Percentiles rank a stretch among this genome's conserved stretches.
These are phyloP conservation scores for Dendrobium officinale DNA, from an alignment of 106 monocot species.

Conservation along the genomic window DNA sequence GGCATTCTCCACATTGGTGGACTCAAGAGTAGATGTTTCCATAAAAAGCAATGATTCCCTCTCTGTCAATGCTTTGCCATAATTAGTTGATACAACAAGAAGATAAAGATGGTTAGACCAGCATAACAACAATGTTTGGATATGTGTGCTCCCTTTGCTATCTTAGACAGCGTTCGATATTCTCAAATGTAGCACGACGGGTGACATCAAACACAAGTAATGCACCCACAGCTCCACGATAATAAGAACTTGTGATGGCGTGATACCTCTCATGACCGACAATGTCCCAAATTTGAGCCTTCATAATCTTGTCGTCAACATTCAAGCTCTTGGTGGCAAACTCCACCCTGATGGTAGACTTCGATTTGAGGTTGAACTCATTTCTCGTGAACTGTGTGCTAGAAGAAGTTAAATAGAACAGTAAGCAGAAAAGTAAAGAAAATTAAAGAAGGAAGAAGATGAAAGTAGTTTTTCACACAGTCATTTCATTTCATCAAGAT, in stretches of 20 bases:
- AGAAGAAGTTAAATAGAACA: too few relatives aligned
- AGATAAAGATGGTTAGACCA: slow-evolving; percentile 44
- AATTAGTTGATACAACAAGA: slow-evolving; percentile 37
- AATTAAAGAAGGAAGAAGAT: too few relatives aligned
- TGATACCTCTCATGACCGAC: slow-evolving; percentile 75
- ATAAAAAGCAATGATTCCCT: slow-evolving; percentile 39
- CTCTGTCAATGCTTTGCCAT: slow-evolving; percentile 35
- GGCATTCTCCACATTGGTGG: slow-evolving; percentile 1
- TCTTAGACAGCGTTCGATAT: slow-evolving; percentile 37
- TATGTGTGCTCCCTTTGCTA: slow-evolving; percentile 49
- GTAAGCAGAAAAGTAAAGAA: too few relatives aligned
- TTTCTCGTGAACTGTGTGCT: slow-evolving; percentile 43
- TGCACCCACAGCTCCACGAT: slow-evolving; percentile 25
- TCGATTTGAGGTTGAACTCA: slow-evolving; percentile 82
- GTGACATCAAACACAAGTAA: slow-evolving; percentile 29
- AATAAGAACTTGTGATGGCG: slow-evolving; percentile 53
- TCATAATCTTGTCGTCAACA: slow-evolving; percentile 74
- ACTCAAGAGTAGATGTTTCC: slow-evolving; percentile 46
- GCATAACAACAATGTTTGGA: slow-evolving; percentile 44
- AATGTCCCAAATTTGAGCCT: slow-evolving; percentile 94
- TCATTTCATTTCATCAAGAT: too few relatives aligned
- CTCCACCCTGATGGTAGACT: slow-evolving; percentile 73
- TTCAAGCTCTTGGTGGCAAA: slow-evolving; percentile 56
- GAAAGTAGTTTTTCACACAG: too few relatives aligned
- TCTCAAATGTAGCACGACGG: slow-evolving; percentile 42